Evolutionary conservation across 768 basidiomycete genomes (phyloP).

Genomic region (Tylopilus vinaceipallidus): DNA sequence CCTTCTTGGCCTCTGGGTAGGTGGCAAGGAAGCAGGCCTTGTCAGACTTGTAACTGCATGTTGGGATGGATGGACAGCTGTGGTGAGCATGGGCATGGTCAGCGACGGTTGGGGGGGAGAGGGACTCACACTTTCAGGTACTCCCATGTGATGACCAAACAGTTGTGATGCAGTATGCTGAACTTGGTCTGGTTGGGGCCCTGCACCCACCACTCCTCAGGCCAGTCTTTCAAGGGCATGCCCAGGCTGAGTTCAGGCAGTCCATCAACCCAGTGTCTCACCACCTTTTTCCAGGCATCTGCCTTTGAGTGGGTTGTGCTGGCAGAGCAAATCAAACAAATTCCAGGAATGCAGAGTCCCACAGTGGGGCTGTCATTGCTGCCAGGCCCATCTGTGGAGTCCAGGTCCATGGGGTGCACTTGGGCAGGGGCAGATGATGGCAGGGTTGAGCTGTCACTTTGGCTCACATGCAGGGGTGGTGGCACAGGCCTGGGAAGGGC

Average conservation of each 20-base stretch:
- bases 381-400: too few relatives aligned
- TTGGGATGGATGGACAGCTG: too few relatives aligned
- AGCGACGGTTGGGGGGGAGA: too few relatives aligned
- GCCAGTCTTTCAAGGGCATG: background rate
- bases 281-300: background rate
- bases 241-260: background rate
- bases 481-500: too few relatives aligned
- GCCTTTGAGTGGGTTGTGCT: background rate
- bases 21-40: background rate
- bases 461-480: too few relatives aligned
- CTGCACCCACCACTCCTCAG: background rate
- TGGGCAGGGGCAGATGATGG: too few relatives aligned
- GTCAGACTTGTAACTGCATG: background rate
- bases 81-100: too few relatives aligned
- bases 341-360: background rate
- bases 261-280: background rate
- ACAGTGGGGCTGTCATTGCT: background rate
- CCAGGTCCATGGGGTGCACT: too few relatives aligned
- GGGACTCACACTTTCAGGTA: background rate
- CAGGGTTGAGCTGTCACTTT: too few relatives aligned
- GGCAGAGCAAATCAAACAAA: background rate
- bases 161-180: background rate
- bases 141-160: background rate
- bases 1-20: background rate
- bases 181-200: background rate